A percentile compares a stretch with the other conserved stretches of the same genome.
These are phyloP conservation scores for Solanum medicagineum DNA, from an alignment of 257 asterid genomes.

Conservation along the genomic window DNA sequence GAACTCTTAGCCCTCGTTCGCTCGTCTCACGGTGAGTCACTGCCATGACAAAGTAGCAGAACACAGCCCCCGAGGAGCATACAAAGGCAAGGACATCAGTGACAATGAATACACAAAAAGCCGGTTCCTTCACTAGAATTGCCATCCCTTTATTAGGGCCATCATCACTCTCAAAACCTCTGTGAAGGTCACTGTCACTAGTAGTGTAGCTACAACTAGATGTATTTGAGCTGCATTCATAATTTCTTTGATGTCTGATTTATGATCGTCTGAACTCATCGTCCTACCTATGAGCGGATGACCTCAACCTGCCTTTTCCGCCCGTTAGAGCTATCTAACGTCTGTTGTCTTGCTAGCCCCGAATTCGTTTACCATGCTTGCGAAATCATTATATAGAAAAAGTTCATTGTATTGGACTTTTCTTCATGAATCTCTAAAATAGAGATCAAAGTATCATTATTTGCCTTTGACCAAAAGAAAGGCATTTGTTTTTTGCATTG, in stretches of 20 bases:
- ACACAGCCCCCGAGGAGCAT: constrained; percentile 1
- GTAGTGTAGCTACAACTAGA: background rate
- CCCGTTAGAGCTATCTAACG: background rate
- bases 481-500: background rate
- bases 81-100: background rate
- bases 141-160: constrained; percentile 1
- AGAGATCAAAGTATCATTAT: background rate
- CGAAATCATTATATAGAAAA: background rate
- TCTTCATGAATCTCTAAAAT: background rate
- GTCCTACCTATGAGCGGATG: background rate
- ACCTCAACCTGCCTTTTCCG: background rate
- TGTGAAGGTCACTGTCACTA: background rate
- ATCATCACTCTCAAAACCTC: background rate
- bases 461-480: background rate
- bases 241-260: background rate
- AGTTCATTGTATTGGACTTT: background rate
- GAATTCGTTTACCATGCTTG: background rate
- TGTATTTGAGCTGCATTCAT: background rate
- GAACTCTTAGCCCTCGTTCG: background rate
- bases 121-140: background rate
- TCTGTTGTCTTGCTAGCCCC: background rate
- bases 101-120: constrained; percentile 6
- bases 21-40: background rate
- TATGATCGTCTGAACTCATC: background rate
- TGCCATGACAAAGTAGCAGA: background rate